Conservation (phyloP, 1,139 yeast species). For the Hyphopichia pseudoburtonii region DNA sequence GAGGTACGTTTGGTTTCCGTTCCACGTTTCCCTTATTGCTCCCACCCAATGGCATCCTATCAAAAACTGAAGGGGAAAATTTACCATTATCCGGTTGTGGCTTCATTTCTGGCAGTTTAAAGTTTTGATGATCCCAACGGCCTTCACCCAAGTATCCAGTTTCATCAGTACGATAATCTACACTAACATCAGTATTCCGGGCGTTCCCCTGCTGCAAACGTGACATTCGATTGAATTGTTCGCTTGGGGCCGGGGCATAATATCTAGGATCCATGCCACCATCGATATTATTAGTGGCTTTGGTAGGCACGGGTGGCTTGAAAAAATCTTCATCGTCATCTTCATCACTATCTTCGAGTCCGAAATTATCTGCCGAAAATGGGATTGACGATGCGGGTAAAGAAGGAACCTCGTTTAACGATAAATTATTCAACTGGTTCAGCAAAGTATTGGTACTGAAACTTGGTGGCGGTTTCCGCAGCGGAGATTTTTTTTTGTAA, state of each 20-base stretch:
- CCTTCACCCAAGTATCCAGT: constrained; percentile 44
- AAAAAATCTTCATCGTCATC: constrained; percentile 7
- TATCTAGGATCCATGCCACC: constrained; percentile 46
- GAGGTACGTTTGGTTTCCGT: constrained; percentile 49
- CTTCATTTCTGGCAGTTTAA: neutral
- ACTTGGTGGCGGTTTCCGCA: constrained; percentile 23
- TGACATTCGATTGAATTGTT: constrained; percentile 28
- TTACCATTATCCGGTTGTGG: constrained; percentile 8
- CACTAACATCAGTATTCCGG: constrained; percentile 19
- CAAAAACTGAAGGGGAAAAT: constrained; percentile 45
- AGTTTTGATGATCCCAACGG: constrained; percentile 19
- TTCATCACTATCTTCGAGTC: constrained; percentile 29
- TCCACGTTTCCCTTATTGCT: constrained; percentile 27
- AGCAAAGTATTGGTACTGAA: neutral
- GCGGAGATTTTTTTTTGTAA: constrained; percentile 14
- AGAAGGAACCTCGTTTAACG: neutral
- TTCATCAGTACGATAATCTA: constrained; percentile 26
- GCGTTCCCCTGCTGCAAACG: constrained; percentile 22
- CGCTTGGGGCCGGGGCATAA: constrained; percentile 50
- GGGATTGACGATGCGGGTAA: constrained; percentile 30
- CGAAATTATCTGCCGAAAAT: constrained; percentile 47
- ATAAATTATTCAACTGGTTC: neutral
- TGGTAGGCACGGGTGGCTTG: constrained; percentile 25
- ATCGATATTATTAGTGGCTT: constrained; percentile 21
- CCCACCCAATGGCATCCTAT: constrained; percentile 22